Evolutionary conservation across 129 eudicot genomes (phyloP).

Genomic region (Escallonia rubra): DNA sequence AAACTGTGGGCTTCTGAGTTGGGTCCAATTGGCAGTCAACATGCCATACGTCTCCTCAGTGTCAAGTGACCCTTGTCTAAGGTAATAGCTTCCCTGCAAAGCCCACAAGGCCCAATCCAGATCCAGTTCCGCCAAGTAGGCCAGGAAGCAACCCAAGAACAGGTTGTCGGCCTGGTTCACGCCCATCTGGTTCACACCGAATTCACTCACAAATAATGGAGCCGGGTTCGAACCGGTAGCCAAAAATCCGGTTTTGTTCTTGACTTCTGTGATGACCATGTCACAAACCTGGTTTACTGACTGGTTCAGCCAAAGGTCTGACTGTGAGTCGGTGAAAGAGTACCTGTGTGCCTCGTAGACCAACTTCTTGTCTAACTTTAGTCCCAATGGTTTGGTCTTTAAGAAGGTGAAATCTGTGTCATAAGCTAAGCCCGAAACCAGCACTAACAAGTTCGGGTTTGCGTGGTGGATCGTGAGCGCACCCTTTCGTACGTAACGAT

Average conservation of each 20-base stretch:
- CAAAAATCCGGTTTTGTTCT: conserved; percentile 23
- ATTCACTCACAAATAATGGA: conserved; percentile 27
- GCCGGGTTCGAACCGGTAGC: conserved; percentile 18
- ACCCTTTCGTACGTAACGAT: conserved; percentile 37
- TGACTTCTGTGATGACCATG: conserved; percentile 11
- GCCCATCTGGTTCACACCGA: conserved; percentile 5
- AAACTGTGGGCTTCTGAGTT: conserved; percentile 25
- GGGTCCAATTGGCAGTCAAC: conserved; percentile 33
- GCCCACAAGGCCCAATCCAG: conserved; percentile 69
- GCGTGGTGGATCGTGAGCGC: conserved; percentile 42
- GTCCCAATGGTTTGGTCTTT: conserved; percentile 25
- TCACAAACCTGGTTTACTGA: conserved; percentile 28
- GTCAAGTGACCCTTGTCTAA: conserved; percentile 31
- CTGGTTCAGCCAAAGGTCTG: conserved; percentile 8
- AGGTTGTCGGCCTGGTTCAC: background rate
- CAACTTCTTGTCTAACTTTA: conserved; percentile 29
- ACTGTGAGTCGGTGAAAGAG: conserved; percentile 26
- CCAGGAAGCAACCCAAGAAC: conserved; percentile 19
- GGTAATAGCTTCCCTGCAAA: conserved; percentile 51
- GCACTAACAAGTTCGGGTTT: conserved; percentile 43
- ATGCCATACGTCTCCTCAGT: conserved; percentile 44
- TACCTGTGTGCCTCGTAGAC: conserved; percentile 62
- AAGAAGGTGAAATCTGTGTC: conserved; percentile 29
- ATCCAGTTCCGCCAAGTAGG: conserved; percentile 45
- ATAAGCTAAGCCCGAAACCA: conserved; percentile 49